Conservation (phyloP, 495 filamentous ascomycete species). For the Podospora conica region DNA sequence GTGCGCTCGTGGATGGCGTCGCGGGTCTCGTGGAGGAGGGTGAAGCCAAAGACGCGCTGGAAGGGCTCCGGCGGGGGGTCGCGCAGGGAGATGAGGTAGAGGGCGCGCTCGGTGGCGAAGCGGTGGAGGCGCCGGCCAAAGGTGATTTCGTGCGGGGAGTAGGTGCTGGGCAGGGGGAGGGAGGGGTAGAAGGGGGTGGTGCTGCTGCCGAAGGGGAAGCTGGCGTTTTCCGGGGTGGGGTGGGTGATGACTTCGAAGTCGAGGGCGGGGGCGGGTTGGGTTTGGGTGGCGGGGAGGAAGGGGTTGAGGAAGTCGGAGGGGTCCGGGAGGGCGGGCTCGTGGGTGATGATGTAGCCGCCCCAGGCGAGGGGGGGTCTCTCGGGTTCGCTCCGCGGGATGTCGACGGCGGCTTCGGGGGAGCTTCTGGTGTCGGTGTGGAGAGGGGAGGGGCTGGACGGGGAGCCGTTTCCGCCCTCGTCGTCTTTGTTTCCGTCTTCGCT, state of each 20-base stretch:
- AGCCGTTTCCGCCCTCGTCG: conserved; percentile 16
- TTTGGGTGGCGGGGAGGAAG: conserved; percentile 1
- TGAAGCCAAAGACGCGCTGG: conserved; percentile 59
- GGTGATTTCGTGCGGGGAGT: conserved; percentile 56
- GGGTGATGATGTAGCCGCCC: conserved; percentile 24
- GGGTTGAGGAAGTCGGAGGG: conserved; percentile 3
- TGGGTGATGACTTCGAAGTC: conserved; percentile 33
- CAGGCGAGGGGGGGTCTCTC: conserved; percentile 6
- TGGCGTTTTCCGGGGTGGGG: conserved; percentile 34
- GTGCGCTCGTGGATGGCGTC: conserved; percentile 46
- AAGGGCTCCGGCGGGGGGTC: conserved; percentile 44
- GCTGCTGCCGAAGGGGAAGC: conserved; percentile 23
- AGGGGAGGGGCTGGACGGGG: background rate
- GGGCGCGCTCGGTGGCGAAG: conserved; percentile 56
- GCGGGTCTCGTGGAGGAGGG: conserved; percentile 48
- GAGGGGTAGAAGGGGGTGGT: conserved; percentile 15
- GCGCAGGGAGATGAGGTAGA: conserved; percentile 53
- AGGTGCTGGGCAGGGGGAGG: conserved; percentile 38
- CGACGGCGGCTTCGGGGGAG: conserved; percentile 1
- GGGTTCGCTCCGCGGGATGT: background rate
- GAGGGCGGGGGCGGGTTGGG: conserved; percentile 30
- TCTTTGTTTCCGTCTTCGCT: conserved; percentile 30
- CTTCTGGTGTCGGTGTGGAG: conserved; percentile 5
- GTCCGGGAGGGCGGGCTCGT: conserved; percentile 21
- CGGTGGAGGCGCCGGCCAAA: conserved; percentile 68